Evolutionary conservation across 352 stramenopile genomes (phyloP), one percentile per base, ranked within the genome.

Genomic region (Globisporangium nagaii): DNA sequence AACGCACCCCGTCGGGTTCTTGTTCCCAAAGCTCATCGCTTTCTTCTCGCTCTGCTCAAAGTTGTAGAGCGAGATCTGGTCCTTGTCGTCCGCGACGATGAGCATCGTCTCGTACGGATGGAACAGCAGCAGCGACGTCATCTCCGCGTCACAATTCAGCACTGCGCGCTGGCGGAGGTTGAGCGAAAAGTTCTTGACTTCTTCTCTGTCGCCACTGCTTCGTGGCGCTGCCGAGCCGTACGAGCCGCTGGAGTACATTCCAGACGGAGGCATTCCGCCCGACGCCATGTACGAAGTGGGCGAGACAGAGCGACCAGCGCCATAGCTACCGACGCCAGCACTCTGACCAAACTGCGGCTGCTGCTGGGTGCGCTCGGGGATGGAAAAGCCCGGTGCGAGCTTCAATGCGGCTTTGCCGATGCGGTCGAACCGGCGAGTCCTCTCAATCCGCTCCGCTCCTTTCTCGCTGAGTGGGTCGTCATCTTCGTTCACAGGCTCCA

Each of bases 121-220:
- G 63, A 99, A 99, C 8, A 96, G 75, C 44, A 99, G 68, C 47
- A 98, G 75, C 27, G 90, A 98, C 20, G 96, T 98, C 76, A 96
- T 98, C 41, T 98, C 90, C 6, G 83, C 78, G 39, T 95, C 88
- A 50, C 85, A 90, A 66, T 98, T 98, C 53, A 96, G 75, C 32
- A 99, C 83, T 2, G 81, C 83, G 13, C 80, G 75, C 62, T 99
- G 93, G 17, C 87, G 78, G 30, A 98, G 68, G 32, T 93, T 93
- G 40, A 98, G 71, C 20, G 74, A 77, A 50, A 92, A 95, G 10
- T 68, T 69, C 49, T 84, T 86, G 1, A 88, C 66, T 47, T 88
- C 84, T 64, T 88, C 78, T 49, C 78, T 73, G 37, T 86, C 72
- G 28, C 60, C 60, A 20, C 56, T 51, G 40, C 53, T 73, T 20